phyloP scores from a whole-genome alignment of 441 rosid species.

The Theobroma grandiflorum region DNA sequence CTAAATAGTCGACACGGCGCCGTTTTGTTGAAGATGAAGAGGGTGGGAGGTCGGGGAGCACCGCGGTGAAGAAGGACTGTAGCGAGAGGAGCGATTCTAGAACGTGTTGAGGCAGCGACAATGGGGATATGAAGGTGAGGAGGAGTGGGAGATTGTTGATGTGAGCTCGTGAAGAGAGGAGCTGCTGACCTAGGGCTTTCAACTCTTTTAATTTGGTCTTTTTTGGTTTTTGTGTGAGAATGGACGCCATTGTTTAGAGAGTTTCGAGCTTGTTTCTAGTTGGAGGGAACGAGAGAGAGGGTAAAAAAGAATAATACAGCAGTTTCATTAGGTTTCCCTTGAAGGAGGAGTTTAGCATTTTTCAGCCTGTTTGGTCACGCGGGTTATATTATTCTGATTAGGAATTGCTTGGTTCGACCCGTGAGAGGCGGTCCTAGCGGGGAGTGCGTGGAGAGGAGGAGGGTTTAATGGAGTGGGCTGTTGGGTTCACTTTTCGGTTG shows the following conservation, averaged over 20 bases:
- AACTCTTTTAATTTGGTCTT: constrained; percentile 59
- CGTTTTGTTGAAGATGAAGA: constrained; percentile 43
- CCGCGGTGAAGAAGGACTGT: constrained; percentile 86
- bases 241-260: constrained; percentile 54
- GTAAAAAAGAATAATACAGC: not conserved
- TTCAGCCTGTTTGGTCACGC: not conserved
- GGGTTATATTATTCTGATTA: not conserved
- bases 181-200: constrained; percentile 65
- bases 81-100: constrained; percentile 89
- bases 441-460: not conserved
- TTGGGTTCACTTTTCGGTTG: not conserved
- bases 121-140: constrained; percentile 65
- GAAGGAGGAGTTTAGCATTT: not conserved
- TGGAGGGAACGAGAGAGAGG: not conserved
- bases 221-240: constrained; percentile 39
- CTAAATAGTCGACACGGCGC: constrained; percentile 29
- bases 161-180: constrained; percentile 73
- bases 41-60: constrained; percentile 76
- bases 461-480: not conserved
- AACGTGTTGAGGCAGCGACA: constrained; percentile 63
- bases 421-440: not conserved
- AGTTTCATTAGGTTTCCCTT: not conserved
- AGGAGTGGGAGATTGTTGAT: constrained; percentile 84
- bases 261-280: not conserved
- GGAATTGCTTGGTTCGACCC: not conserved